Base-by-base conservation (phyloP, 768 basidiomycete species). In the Phaeolepiota aurea region DNA sequence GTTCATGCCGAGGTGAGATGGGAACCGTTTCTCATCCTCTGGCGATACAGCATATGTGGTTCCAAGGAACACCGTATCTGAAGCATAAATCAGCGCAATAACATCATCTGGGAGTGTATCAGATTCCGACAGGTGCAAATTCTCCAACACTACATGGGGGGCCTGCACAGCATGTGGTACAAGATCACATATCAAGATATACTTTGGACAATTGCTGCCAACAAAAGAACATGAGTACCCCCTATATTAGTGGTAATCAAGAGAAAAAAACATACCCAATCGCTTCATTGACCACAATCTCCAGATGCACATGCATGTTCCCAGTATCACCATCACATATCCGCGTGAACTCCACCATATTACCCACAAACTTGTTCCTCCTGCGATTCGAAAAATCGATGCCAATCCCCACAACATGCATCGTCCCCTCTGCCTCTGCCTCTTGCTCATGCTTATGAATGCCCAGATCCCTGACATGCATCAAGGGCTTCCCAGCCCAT, bases 151-250 rank as follows among this genome's bases (percentile, higher is more conserved):
- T 15, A 80, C 54, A 2, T 42, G 50, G 0, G 77, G 68, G n/a
- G 54, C 43, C 2, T 66, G 63, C 14, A 62, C 42, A 0, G 65
- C 51, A 44, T 67, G 55, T 1, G 77, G 61, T n/a, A 59, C 50
- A 5, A 82, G 58, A 10, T 77, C 65, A 10, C 77, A 71, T 28
- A 72, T 52, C 37, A 68, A 78, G 50, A 82, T 82, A 44, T 83
- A 83, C 49, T 82, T 83, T 9, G 80, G 81, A 50, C 79, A 82
- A 43, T 80, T 80, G 33, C 81, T 81, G 34, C n/a, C 21, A 5
- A 0, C 16, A 16, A 32, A 39, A 12, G 7, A 11, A 7, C 12
- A 20, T 30, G 13, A 15, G 37, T 5, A 11, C 5, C 13, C 9
- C 32, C 31, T 22, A 18, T 21, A 13, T 20, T 20, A 13, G 4